Base-by-base conservation (phyloP, 2,329 filamentous ascomycete species). In the Xylariaceae sp. region DNA sequence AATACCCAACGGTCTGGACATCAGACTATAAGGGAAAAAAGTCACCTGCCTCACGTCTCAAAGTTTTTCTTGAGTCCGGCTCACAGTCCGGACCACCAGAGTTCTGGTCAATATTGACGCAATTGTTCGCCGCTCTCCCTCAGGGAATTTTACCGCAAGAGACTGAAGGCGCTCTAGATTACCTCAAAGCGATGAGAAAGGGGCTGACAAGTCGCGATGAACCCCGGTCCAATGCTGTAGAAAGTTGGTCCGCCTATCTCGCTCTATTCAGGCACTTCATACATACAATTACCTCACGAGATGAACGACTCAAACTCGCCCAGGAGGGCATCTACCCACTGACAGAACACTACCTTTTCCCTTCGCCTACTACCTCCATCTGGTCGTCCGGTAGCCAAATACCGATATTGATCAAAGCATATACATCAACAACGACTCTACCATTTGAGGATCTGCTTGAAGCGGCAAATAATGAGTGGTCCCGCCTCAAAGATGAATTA, bases 201-300 rank as follows among this genome's bases (percentile, higher is more conserved):
- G 91, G 91, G 0, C 77, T 96, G 6, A 76, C 77, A 1, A 80
- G 76, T 44, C 83, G 85, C 52, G 87, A 93, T 27, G 92, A 96
- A 59, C 80, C 83, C 2, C 79, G 80, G 11, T 72, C 75, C 29
- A 87, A 90, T 57, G 74, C 82, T 1, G 71, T 77, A 4, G 71
- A 77, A 39, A 88, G 86, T 6, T 96, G 89, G 83, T 79, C 75
- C 22, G 78, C 81, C 12, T 97, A 95, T 60, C 76, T 91, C 16
- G 76, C 82, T 11, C 72, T 82, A 1, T 73, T 79, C 2, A 73
- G 75, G 33, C 73, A 77, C 52, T 70, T 88, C 14, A 59, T 76
- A 14, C 66, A 60, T 23, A 67, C 63, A 7, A 67, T 79, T 4
- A 52, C 71, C 0, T 65, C 74, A 6, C 64, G 71, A 1, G 72